Evolutionary conservation across 2,329 filamentous ascomycete species (phyloP).

Genomic region (Colletotrichum sp.): DNA sequence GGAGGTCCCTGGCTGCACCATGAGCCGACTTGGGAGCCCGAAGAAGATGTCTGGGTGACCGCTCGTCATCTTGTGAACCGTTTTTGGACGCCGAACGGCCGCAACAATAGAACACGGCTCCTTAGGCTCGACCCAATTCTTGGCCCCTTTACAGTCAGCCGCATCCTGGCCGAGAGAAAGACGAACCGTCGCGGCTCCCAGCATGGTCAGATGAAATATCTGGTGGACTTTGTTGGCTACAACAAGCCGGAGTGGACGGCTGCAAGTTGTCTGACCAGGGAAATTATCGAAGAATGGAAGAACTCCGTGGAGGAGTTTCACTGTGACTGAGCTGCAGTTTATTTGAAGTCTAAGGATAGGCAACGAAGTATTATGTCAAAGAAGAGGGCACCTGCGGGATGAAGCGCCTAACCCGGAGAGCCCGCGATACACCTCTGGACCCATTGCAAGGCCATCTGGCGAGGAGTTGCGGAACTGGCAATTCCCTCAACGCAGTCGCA

Average conservation of each 20-base stretch:
- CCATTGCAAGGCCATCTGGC: too few relatives aligned
- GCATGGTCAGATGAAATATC: not conserved
- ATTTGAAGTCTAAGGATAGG: not conserved
- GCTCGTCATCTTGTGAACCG: not conserved
- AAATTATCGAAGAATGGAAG: not conserved
- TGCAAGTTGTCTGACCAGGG: not conserved
- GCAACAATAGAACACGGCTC: not conserved
- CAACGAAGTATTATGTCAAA: not conserved
- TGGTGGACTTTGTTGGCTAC: not conserved
- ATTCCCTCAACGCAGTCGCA: too few relatives aligned
- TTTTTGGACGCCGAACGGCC: not conserved
- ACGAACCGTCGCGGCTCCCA: not conserved
- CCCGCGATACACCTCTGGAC: too few relatives aligned
- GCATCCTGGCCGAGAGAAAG: not conserved
- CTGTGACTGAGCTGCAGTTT: not conserved
- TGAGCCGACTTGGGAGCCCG: not conserved
- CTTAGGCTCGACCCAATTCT: not conserved
- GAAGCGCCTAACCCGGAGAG: too few relatives aligned
- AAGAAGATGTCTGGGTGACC: not conserved
- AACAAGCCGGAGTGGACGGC: not conserved
- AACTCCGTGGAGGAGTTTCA: not conserved
- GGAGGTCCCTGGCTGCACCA: not conserved
- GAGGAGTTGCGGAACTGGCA: too few relatives aligned
- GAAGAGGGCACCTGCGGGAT: not conserved
- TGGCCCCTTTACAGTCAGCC: not conserved